Evolutionary conservation across 192 early-diverging fungal species (phyloP).

Genomic region (Rhizoclosmatium sp.): DNA sequence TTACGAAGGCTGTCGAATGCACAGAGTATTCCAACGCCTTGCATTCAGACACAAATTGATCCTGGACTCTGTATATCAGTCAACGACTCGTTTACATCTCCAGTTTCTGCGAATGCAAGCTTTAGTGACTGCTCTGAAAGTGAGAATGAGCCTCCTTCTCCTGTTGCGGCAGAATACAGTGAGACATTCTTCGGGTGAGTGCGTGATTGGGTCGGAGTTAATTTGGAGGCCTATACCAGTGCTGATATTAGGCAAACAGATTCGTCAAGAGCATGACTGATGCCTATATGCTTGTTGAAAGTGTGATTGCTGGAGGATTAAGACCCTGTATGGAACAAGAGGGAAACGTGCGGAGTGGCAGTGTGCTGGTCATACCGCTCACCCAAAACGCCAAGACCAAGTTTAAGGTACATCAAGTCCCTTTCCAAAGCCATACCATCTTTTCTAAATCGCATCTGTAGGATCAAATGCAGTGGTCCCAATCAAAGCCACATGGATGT

Average conservation of each 20-base stretch:
- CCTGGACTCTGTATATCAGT: too few relatives aligned
- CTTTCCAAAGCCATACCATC: background rate
- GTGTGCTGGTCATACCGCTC: background rate
- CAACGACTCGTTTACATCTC: too few relatives aligned
- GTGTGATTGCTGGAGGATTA: background rate
- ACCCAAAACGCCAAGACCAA: background rate
- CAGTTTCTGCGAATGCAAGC: too few relatives aligned
- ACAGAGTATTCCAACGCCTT: too few relatives aligned
- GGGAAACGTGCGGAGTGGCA: background rate
- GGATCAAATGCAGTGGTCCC: background rate
- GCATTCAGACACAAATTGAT: too few relatives aligned
- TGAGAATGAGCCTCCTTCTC: too few relatives aligned
- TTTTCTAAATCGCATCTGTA: background rate
- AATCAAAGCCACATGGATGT: background rate
- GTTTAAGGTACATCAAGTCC: background rate
- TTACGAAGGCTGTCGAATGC: too few relatives aligned
- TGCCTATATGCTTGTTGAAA: background rate
- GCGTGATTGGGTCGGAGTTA: background rate
- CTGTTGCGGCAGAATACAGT: background rate
- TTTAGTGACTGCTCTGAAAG: too few relatives aligned
- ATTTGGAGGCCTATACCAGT: background rate
- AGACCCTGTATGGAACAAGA: background rate
- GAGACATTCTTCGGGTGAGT: conserved; percentile 2
- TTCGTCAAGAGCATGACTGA: background rate
- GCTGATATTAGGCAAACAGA: background rate